Conservation (phyloP, 345 rosid species). For the Raphanus sativus region DNA sequence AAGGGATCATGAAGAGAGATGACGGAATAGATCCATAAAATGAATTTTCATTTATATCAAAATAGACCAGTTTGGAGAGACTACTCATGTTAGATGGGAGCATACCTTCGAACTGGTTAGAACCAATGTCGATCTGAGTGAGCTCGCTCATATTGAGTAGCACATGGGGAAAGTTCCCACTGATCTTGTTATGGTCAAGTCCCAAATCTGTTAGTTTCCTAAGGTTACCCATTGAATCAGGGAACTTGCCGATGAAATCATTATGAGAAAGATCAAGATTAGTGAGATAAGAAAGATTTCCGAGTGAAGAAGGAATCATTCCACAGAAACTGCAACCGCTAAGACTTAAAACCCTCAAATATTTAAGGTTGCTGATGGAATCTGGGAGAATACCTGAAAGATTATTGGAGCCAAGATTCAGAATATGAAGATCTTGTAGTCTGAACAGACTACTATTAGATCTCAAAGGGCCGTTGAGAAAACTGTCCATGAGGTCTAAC, state of each 20-base stretch:
- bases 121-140: background rate
- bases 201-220: background rate
- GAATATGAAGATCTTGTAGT: background rate
- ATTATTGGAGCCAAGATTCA: background rate
- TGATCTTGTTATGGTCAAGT: background rate
- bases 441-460: background rate
- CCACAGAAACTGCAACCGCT: constrained; percentile 17
- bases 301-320: background rate
- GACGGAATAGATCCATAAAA: background rate
- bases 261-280: constrained; percentile 25
- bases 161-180: constrained; percentile 1
- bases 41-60: background rate
- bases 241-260: constrained; percentile 30
- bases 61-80: background rate
- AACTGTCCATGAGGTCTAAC: background rate
- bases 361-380: background rate
- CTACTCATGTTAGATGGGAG: background rate
- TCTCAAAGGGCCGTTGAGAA: background rate
- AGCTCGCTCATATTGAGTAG: constrained; percentile 8
- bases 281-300: constrained; percentile 19
- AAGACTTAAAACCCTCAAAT: background rate
- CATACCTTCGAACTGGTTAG: background rate
- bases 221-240: background rate
- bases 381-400: background rate
- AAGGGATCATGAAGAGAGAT: background rate